Conservation (phyloP, 2,329 filamentous ascomycete species). For the Phyllosticta citribraziliensis region DNA sequence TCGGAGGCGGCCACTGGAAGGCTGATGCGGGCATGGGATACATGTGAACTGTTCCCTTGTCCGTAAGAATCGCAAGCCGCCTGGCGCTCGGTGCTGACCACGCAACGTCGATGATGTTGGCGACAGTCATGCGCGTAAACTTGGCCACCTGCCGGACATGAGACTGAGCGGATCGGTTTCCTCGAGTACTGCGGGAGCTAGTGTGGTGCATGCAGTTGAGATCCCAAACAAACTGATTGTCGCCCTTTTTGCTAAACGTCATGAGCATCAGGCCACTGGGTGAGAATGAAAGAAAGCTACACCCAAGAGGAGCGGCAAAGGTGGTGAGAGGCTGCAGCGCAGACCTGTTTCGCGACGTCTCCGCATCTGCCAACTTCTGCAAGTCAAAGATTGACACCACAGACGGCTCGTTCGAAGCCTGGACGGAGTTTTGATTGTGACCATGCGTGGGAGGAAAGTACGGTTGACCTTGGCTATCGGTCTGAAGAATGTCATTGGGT, state of each 20-base stretch:
- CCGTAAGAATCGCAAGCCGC: constrained; percentile 78
- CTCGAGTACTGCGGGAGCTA: constrained; percentile 26
- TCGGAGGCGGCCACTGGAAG: constrained; percentile 76
- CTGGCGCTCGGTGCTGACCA: constrained; percentile 80
- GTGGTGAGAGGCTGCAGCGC: constrained; percentile 55
- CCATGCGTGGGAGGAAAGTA: constrained; percentile 72
- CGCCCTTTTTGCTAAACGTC: constrained; percentile 74
- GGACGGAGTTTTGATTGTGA: constrained; percentile 43
- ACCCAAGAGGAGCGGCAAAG: constrained; percentile 62
- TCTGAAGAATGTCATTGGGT: constrained; percentile 13
- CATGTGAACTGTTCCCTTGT: constrained; percentile 90
- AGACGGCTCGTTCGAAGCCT: constrained; percentile 53
- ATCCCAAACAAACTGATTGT: constrained; percentile 75
- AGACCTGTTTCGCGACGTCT: constrained; percentile 41
- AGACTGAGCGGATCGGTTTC: constrained; percentile 18
- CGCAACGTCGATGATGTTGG: constrained; percentile 78
- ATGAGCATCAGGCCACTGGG: constrained; percentile 65
- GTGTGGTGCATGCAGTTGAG: constrained; percentile 48
- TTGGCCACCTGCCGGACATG: constrained; percentile 74
- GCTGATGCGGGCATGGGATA: constrained; percentile 76
- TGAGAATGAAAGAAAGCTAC: constrained; percentile 71
- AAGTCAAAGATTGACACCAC: constrained; percentile 68
- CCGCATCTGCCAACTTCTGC: constrained; percentile 43
- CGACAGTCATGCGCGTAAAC: constrained; percentile 84
- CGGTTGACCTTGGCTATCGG: constrained; percentile 25